Conservation (phyloP, 164 flowering plant genomes). For the Echeveria elegans region DNA sequence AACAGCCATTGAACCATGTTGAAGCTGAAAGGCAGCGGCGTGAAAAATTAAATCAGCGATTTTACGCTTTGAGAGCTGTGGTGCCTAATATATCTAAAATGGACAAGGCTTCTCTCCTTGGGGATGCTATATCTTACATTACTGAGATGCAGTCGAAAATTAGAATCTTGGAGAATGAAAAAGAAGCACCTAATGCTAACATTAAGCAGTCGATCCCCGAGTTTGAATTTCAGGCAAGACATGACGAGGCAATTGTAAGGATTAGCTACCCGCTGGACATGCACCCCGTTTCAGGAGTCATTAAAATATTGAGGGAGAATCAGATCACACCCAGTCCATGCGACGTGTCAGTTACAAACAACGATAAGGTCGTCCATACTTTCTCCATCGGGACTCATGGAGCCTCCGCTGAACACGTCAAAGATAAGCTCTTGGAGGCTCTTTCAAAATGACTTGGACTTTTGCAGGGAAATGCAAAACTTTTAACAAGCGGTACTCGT, state of each 20-base stretch:
- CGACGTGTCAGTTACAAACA: constrained; percentile 30
- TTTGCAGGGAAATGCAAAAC: not conserved
- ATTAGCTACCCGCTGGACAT: constrained; percentile 50
- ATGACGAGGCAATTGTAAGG: constrained; percentile 51
- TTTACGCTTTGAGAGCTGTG: constrained; percentile 77
- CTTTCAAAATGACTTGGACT: constrained; percentile 28
- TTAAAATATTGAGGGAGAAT: constrained; percentile 39
- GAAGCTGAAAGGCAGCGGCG: constrained; percentile 87
- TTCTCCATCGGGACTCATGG: constrained; percentile 40
- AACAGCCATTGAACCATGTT: constrained; percentile 77
- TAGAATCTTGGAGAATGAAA: constrained; percentile 54
- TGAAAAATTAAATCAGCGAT: constrained; percentile 82
- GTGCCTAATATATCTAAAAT: constrained; percentile 85
- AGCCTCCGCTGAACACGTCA: constrained; percentile 46
- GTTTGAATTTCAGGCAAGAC: constrained; percentile 45
- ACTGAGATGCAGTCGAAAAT: constrained; percentile 70
- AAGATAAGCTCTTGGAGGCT: constrained; percentile 54
- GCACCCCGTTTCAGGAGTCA: constrained; percentile 53
- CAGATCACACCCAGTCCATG: constrained; percentile 28
- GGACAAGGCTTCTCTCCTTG: constrained; percentile 87
- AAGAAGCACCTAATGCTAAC: constrained; percentile 23
- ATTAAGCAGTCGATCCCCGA: constrained; percentile 30
- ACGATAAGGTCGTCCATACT: constrained; percentile 51
- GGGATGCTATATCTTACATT: constrained; percentile 75
- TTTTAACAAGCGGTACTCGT: not conserved